phyloP scores from a whole-genome alignment of 257 asterid species.

The Paulownia fortunei region DNA sequence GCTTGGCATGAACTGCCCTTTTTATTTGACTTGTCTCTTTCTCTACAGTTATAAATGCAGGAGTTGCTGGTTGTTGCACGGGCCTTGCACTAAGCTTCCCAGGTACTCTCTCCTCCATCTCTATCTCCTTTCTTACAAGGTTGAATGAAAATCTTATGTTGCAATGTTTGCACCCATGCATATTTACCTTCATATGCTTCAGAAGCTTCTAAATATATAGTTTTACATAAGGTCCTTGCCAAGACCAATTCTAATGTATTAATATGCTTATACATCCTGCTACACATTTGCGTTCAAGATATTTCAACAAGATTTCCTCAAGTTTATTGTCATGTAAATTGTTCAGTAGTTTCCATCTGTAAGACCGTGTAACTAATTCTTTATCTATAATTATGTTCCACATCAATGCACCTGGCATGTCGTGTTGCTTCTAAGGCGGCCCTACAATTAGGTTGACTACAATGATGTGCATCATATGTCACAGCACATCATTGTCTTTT shows the following conservation, averaged over 20 bases:
- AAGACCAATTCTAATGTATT: no score
- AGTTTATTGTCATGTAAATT: neutral
- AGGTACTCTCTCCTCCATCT: conserved; percentile 42
- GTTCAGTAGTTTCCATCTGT: neutral
- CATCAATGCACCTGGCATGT: neutral
- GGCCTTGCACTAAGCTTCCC: conserved; percentile 91
- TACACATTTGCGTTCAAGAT: neutral
- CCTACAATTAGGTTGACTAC: neutral
- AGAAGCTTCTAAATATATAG: neutral
- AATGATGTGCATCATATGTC: neutral
- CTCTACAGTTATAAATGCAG: conserved; percentile 73
- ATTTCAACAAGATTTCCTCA: neutral
- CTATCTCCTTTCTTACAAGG: neutral
- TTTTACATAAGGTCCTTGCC: neutral
- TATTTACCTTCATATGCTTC: neutral
- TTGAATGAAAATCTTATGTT: neutral
- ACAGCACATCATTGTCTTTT: neutral
- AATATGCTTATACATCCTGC: neutral
- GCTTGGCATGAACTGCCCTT: neutral
- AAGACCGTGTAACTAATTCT: no score
- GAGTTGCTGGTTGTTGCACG: conserved; percentile 93
- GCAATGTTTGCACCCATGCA: neutral
- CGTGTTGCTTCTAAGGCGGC: no score
- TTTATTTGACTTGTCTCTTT: conserved; percentile 5
- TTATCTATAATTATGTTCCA: neutral